A percentile compares a stretch with the other conserved stretches of the same genome.
Evolutionary conservation across 2,329 filamentous ascomycete genomes (phyloP).

Genomic region (Alternaria sp.): DNA sequence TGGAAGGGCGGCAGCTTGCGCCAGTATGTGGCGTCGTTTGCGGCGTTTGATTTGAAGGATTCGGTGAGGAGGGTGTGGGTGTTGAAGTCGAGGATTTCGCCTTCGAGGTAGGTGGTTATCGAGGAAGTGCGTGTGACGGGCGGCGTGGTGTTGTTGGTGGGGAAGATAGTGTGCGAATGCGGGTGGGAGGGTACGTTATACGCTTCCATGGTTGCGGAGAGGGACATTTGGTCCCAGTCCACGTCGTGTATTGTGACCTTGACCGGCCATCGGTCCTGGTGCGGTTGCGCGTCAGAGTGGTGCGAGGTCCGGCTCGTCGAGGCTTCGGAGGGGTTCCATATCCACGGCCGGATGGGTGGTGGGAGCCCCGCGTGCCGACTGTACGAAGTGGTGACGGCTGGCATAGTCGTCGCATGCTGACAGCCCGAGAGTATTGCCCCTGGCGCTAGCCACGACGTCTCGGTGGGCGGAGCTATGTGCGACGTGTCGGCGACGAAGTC

Average conservation of each 20-base stretch:
- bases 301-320: slow-evolving; percentile 33
- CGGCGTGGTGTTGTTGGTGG: slow-evolving; percentile 16
- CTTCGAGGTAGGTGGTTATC: slow-evolving; percentile 73
- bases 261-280: slow-evolving; percentile 72
- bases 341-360: slow-evolving; percentile 50
- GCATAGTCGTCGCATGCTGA: slow-evolving; percentile 63
- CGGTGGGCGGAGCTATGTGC: slow-evolving; percentile 60
- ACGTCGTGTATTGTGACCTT: slow-evolving; percentile 71
- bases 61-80: slow-evolving; percentile 62
- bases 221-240: slow-evolving; percentile 67
- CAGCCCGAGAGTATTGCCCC: slow-evolving; percentile 69
- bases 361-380: slow-evolving; percentile 35
- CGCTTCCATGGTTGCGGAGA: slow-evolving; percentile 75
- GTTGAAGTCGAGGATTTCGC: slow-evolving; percentile 71
- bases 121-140: slow-evolving; percentile 50
- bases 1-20: slow-evolving; percentile 58
- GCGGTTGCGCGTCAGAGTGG: slow-evolving; percentile 34
- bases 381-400: slow-evolving; percentile 27
- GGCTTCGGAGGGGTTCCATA: slow-evolving; percentile 45
- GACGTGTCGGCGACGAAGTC: slow-evolving; percentile 68
- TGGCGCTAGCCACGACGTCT: slow-evolving; percentile 69
- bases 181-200: slow-evolving; percentile 69
- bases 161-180: slow-evolving; percentile 40
- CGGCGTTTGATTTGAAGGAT: slow-evolving; percentile 56
- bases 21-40: slow-evolving; percentile 60